These are phyloP conservation scores for Lactarius pseudohatsudake DNA, from an alignment of 768 basidiomycete genomes.

Conservation along the genomic window DNA sequence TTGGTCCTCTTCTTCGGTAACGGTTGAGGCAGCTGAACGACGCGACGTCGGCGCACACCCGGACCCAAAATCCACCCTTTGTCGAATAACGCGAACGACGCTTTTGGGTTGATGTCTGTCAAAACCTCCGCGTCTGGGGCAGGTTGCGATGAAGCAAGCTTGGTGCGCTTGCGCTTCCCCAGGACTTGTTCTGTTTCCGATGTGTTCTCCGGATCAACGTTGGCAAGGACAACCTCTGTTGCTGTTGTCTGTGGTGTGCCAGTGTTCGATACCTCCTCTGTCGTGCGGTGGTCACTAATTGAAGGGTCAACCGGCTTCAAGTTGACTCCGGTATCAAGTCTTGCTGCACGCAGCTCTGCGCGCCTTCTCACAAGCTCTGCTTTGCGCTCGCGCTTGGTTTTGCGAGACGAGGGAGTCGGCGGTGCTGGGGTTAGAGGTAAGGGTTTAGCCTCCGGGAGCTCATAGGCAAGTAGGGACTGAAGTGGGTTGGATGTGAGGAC, in stretches of 20 bases:
- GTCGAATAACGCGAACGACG: slow-evolving; percentile 81
- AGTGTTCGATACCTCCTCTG: slow-evolving; percentile 13
- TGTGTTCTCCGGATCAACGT: not conserved
- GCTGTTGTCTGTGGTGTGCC: not conserved
- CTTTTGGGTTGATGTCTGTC: slow-evolving; percentile 66
- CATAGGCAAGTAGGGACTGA: slow-evolving; percentile 64
- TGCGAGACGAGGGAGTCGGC: slow-evolving; percentile 39
- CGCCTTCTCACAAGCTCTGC: slow-evolving; percentile 21
- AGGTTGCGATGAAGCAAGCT: slow-evolving; percentile 32
- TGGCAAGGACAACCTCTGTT: not conserved
- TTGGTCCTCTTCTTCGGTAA: slow-evolving; percentile 41
- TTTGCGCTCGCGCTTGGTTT: slow-evolving; percentile 30
- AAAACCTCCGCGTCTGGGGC: slow-evolving; percentile 56
- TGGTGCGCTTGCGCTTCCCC: slow-evolving; percentile 26
- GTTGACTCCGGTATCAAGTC: not conserved
- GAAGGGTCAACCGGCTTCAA: slow-evolving; percentile 40
- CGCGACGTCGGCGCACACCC: slow-evolving; percentile 60
- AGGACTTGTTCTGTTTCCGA: slow-evolving; percentile 19
- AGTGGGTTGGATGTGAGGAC: slow-evolving; percentile 59
- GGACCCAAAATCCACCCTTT: slow-evolving; percentile 84
- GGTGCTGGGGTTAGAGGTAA: slow-evolving; percentile 56
- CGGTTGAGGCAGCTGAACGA: slow-evolving; percentile 46
- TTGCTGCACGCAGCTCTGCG: slow-evolving; percentile 12
- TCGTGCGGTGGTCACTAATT: slow-evolving; percentile 41
- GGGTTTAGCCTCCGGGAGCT: slow-evolving; percentile 60